Conservation (phyloP, 495 filamentous ascomycete species). For the Penicillium parvum region DNA sequence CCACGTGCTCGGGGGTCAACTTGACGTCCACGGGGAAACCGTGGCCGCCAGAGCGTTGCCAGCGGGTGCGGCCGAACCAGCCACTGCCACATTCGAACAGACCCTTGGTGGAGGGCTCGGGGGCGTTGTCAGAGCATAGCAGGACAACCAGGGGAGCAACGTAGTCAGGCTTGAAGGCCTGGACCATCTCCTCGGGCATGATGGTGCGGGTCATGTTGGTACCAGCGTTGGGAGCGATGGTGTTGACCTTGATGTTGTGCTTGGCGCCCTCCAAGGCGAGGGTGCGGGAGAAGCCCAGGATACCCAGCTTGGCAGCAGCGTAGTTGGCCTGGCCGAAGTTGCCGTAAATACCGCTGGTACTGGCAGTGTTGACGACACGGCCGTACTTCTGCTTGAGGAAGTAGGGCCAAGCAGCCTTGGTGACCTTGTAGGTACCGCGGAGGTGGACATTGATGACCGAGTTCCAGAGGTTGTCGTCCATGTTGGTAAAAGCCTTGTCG, state of each 20-base stretch:
- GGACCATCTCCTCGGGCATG: constrained; percentile 95
- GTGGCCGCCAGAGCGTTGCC: constrained; percentile 89
- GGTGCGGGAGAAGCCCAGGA: constrained; percentile 90
- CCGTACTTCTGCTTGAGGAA: constrained; percentile 99
- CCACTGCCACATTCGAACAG: constrained; percentile 97
- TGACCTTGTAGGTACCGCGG: constrained; percentile 92
- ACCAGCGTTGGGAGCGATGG: constrained; percentile 95
- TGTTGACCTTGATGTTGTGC: constrained; percentile 98
- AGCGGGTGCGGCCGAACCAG: constrained; percentile 87
- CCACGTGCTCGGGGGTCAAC: constrained; percentile 82
- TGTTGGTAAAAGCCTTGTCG: constrained; percentile 97
- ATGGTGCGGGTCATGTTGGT: constrained; percentile 94
- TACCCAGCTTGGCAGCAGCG: constrained; percentile 89
- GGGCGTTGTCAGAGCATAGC: constrained; percentile 83
- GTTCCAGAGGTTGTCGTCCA: constrained; percentile 93
- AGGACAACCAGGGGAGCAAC: constrained; percentile 89
- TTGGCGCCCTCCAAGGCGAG: constrained; percentile 91
- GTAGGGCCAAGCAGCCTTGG: constrained; percentile 97
- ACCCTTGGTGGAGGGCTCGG: constrained; percentile 76
- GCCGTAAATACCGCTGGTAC: constrained; percentile 95
- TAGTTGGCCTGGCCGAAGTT: constrained; percentile 99
- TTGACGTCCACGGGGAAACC: constrained; percentile 88
- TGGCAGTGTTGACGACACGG: constrained; percentile 92
- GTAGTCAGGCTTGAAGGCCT: constrained; percentile 99
- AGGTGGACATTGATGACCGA: constrained; percentile 89